Base-by-base conservation (phyloP, 768 basidiomycete genomes). In the Mycena haematopus region DNA sequence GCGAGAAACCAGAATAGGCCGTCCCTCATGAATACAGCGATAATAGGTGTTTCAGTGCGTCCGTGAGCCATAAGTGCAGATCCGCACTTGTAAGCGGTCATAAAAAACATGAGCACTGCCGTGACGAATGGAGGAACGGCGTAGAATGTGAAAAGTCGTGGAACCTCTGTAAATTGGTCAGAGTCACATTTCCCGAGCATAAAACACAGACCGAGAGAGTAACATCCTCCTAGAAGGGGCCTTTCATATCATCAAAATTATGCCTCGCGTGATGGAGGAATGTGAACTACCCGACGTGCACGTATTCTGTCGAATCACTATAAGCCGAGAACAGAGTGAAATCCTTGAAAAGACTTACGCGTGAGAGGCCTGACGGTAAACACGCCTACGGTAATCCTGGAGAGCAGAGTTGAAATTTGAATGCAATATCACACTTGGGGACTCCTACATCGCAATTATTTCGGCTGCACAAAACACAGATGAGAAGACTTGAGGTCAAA, bases 1-100 rank as follows among this genome's bases (percentile, higher is more conserved):
- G 61, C 49, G 29, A 62, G 22, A 27, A 62, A 62, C 61, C 61
- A 62, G 24, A 56, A 56, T 11, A 62, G 14, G 6, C 61, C 61
- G 24, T 62, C 61, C 40, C 60, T 35, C 35, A 62, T 29, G n/a
- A 62, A 62, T 25, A 62, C 19, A 2, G 55, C 14, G 29, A 62
- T 56, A 1, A 62, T 40, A 0, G 61, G 61, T 10, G 61, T 56
- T 27, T 22, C 51, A 8, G n/a, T 31, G 13, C 25, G 55, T 52
- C 54, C 55, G 2, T 51, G 25, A 19, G 47, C 13, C 36, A 52
- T 5, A 17, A 56, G 38, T 6, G 61, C 42, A 4, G 13, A 17
- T 17, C 61, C 61, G 21, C 61, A 62, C 21, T 62, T 62, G 40
- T 45, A 46, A 3, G 40, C 17, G 13, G 61, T 62, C 55, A 62